Percentiles rank a stretch among this genome's conserved stretches.
Evolutionary conservation across 129 eudicot genomes (phyloP).

Genomic region (Chrysanthemum lavandulifolium): DNA sequence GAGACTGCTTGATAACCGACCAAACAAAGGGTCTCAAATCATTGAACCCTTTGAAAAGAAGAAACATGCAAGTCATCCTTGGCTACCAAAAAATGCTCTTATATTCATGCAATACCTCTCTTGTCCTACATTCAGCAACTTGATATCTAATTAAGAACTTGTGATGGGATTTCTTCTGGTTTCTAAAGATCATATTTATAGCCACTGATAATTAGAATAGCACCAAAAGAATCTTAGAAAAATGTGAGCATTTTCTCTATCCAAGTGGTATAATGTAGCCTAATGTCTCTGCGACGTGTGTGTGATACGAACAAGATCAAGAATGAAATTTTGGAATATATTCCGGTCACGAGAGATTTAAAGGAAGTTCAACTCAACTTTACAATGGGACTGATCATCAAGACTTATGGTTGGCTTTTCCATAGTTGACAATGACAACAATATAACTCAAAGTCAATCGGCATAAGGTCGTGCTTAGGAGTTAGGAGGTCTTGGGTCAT

Average conservation of each 20-base stretch:
- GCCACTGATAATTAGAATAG: background rate
- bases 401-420: slow-evolving; percentile 24
- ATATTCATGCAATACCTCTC: slow-evolving; percentile 45
- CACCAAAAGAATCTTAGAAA: slow-evolving; percentile 7
- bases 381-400: background rate
- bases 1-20: slow-evolving; percentile 47
- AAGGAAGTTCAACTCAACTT: background rate
- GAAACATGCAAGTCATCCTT: slow-evolving; percentile 74
- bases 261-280: no score
- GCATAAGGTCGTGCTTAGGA: no score
- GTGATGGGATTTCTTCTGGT: background rate
- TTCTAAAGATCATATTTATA: slow-evolving; percentile 23
- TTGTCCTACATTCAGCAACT: slow-evolving; percentile 29
- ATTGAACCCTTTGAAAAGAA: slow-evolving; percentile 16
- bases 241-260: no score
- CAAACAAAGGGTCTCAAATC: slow-evolving; percentile 11
- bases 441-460: no score
- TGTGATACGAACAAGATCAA: no score
- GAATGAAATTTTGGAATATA: slow-evolving; percentile 3
- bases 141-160: background rate
- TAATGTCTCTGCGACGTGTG: no score
- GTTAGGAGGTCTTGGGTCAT: no score
- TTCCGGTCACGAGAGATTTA: slow-evolving; percentile 15
- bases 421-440: slow-evolving; percentile 13
- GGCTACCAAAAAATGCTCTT: slow-evolving; percentile 58